phyloP scores from a whole-genome alignment of 768 basidiomycete species.

The Mycena filopes region DNA sequence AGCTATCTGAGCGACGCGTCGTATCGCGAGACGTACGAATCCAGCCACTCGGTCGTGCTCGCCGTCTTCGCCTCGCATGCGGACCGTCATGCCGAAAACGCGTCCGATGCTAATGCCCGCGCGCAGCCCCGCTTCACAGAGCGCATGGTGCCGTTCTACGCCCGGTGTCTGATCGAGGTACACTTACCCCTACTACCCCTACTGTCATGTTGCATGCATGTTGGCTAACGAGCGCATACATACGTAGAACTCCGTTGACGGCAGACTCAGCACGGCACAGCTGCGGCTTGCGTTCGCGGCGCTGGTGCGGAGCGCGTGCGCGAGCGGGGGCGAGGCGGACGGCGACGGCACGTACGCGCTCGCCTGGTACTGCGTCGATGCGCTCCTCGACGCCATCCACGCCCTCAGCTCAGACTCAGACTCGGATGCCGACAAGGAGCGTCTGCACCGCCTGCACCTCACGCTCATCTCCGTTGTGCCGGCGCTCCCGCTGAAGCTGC shows the following conservation, averaged over 20 bases:
- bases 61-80: constrained; percentile 76
- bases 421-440: constrained; percentile 38
- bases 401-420: constrained; percentile 38
- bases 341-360: constrained; percentile 52
- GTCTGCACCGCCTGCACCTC: constrained; percentile 67
- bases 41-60: constrained; percentile 86
- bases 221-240: no score
- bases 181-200: no score
- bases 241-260: constrained; percentile 70
- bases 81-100: constrained; percentile 41
- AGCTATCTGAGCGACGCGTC: constrained; percentile 69
- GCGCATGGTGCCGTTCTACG: constrained; percentile 80
- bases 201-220: no score
- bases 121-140: constrained; percentile 39
- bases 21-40: constrained; percentile 85
- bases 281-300: constrained; percentile 81
- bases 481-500: constrained; percentile 65
- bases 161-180: constrained; percentile 76
- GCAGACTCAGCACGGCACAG: constrained; percentile 69
- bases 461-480: constrained; percentile 74
- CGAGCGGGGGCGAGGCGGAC: constrained; percentile 38
- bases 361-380: constrained; percentile 76
- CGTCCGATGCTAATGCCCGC: constrained; percentile 29
- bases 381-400: constrained; percentile 61
- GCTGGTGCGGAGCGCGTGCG: constrained; percentile 70